Evolutionary conservation across 192 early-diverging fungal genomes (phyloP).

Genomic region (Coemansia sp.): DNA sequence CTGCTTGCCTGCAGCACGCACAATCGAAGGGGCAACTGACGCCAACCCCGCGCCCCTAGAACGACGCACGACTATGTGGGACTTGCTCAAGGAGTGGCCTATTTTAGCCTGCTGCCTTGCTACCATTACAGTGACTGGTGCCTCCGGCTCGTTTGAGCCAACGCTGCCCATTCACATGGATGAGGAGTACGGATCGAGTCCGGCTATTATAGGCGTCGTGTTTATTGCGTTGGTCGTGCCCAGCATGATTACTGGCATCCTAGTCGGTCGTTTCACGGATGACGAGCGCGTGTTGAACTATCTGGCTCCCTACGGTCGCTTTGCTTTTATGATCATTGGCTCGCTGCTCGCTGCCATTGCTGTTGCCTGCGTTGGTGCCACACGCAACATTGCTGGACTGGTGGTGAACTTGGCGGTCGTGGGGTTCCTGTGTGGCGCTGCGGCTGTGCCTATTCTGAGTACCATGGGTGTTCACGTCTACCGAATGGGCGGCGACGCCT

Average conservation of each 20-base stretch:
- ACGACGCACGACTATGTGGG: constrained; percentile 46
- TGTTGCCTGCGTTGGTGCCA: constrained; percentile 47
- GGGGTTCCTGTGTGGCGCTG: constrained; percentile 32
- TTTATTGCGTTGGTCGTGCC: constrained; percentile 74
- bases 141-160: constrained; percentile 48
- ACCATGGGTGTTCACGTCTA: constrained; percentile 71
- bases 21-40: not conserved
- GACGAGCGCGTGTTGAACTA: constrained; percentile 28
- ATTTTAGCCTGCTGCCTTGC: constrained; percentile 53
- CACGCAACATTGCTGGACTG: constrained; percentile 42
- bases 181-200: constrained; percentile 33
- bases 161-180: constrained; percentile 46
- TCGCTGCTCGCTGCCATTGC: constrained; percentile 51
- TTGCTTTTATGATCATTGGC: constrained; percentile 42
- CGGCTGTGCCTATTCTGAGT: constrained; percentile 67
- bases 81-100: constrained; percentile 53
- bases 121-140: constrained; percentile 44
- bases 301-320: constrained; percentile 49
- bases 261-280: constrained; percentile 59
- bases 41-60: not conserved
- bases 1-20: not conserved
- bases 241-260: constrained; percentile 61
- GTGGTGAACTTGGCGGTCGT: constrained; percentile 41
- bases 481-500: constrained; percentile 65
- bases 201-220: constrained; percentile 55